Evolutionary conservation across 2,329 filamentous ascomycete species (phyloP), one percentile per base, ranked within the genome.

Genomic region (Ceratocystis eucalypticola): DNA sequence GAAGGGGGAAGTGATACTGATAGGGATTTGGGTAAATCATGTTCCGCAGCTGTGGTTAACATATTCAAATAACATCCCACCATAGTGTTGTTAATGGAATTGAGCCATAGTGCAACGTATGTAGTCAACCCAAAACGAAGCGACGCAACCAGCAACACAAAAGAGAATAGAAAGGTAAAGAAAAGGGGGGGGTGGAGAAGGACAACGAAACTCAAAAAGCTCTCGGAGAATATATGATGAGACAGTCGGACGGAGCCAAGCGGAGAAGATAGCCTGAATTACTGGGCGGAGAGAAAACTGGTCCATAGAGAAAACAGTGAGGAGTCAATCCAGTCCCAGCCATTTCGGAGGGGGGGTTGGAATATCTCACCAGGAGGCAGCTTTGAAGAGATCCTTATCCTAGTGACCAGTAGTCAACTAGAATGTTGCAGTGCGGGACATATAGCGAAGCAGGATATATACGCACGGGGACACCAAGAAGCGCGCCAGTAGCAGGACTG

Each of bases 311-410:
- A 65, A 65, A 33, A 61, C 64, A 61, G 64, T 65, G 41, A 61
- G 53, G 55, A 75, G 77, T 77, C 79, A 78, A 76, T 77, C 77
- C 64, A 65, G 30, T 20, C 64, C 50, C 41, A 65, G 64, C 50
- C 64, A 61, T 33, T 57, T 74, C 75, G 77, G 79, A 78, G 78
- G 79, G 79, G 78, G 79, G 80, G 76, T 80, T 82, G 84, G 82
- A 81, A 83, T 83, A 82, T 85, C 86, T 89, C 88, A 91, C 88
- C 84, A 80, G 81, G 79, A 73, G 73, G 74, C 73, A 72, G 70
- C 69, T 74, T 73, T 75, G 71, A 72, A 74, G 72, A 72, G 75
- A 74, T 76, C 72, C 72, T 74, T 72, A 70, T 73, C 70, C 73
- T 70, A 69, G 70, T 69, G 74, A 70, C 68, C 70, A 69, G 71